A percentile compares a stretch with the other conserved stretches of the same genome.
These are phyloP conservation scores for Luzula sylvatica DNA, from an alignment of 176 grass and related monocot genomes.

Conservation along the genomic window DNA sequence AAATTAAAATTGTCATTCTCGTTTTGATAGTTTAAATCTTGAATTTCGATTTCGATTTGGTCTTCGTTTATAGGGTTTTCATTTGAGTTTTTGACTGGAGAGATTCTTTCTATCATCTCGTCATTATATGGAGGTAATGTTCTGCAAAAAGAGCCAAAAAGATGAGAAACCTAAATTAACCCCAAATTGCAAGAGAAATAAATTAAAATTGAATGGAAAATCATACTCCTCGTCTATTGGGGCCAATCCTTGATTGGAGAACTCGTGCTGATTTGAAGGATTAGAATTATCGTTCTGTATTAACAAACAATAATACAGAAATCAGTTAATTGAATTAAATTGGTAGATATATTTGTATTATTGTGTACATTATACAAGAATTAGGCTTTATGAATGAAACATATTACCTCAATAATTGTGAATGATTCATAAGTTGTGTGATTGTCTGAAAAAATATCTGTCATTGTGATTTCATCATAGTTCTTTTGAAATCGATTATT, in stretches of 20 bases:
- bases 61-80: background rate
- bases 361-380: slow-evolving; percentile 1
- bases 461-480: slow-evolving; percentile 65
- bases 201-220: slow-evolving; percentile 7
- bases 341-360: background rate
- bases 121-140: slow-evolving; percentile 43
- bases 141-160: slow-evolving; percentile 32
- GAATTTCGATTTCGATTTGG: no score
- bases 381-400: slow-evolving; percentile 7
- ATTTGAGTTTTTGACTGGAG: background rate
- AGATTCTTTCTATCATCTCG: slow-evolving; percentile 18
- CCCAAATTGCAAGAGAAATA: background rate
- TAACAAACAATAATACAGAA: slow-evolving; percentile 16
- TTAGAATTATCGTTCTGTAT: slow-evolving; percentile 35
- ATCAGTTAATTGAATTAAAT: slow-evolving; percentile 1
- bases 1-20: no score
- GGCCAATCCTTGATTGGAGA: slow-evolving; percentile 14
- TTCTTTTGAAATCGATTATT: slow-evolving; percentile 31
- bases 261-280: slow-evolving; percentile 20
- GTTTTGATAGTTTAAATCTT: no score
- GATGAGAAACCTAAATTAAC: no score
- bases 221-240: slow-evolving; percentile 48
- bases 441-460: slow-evolving; percentile 28
- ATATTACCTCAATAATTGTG: slow-evolving; percentile 57
- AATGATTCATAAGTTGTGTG: slow-evolving; percentile 52